Evolutionary conservation across 768 basidiomycete species (phyloP), one percentile per base, ranked within the genome.

Genomic region (Xerocomellus chrysenteron): DNA sequence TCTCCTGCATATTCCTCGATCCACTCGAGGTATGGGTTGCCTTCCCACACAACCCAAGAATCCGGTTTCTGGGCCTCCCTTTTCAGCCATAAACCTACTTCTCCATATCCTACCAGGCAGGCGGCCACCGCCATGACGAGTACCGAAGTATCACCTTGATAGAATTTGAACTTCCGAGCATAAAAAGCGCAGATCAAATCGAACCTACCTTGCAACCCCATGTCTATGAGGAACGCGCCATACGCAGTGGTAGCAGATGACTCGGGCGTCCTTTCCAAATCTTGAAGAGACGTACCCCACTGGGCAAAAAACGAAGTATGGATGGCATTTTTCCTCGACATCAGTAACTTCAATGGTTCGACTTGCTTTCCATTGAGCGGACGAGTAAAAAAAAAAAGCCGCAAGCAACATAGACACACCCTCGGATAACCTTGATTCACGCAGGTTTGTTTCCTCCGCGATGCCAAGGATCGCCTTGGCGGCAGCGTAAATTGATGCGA

Each of bases 201-300:
- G 14, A 19, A 42, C 35, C 3, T 24, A 28, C 54, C 54, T 55
- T 26, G 54, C 24, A 55, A 28, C 13, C 54, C 54, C n/a, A 35
- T 43, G 26, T 55, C 54, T 26, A 55, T 55, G 10, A 55, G 48
- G 40, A 52, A 55, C 6, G 40, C 54, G n/a, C 48, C 54, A 13
- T 55, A 55, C 33, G 54, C 49, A 6, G 48, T 55, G 9, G 54
- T 52, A 1, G 54, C 48, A n/a, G 54, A 32, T 13, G 54, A 55
- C 6, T 55, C 54, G 17, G 41, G 48, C 2, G 40, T 52, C 48
- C n/a, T 36, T 28, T 55, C 54, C 32, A 42, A 19, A 2, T 52
- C 54, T 17, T 16, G 33, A 28, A 35, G 26, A 12, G 47, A 37
- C 2, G 12, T 42, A 11, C 48, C 40, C 32, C 40, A 55, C n/a